These are phyloP conservation scores for Trichosporon faecale DNA, from an alignment of 1,284 basidiomycete genomes.

Conservation along the genomic window DNA sequence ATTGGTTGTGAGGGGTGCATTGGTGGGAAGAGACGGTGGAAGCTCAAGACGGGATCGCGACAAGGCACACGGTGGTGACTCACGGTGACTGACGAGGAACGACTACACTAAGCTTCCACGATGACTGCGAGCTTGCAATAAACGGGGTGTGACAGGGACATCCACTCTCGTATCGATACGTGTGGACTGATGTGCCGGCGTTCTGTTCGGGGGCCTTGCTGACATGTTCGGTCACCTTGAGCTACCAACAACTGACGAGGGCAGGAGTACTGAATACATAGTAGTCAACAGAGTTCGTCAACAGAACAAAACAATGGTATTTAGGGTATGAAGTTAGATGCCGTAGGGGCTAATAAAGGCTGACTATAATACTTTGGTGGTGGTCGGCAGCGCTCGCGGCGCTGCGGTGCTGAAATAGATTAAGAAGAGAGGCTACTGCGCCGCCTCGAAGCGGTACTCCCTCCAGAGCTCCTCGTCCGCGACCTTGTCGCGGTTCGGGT, in stretches of 20 bases:
- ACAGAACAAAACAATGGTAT: not conserved
- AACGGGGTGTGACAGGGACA: not conserved
- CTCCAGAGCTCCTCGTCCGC: not conserved
- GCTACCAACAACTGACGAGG: no score
- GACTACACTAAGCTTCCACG: not conserved
- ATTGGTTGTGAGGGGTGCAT: no score
- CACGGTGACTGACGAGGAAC: slow-evolving; percentile 1
- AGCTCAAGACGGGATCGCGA: not conserved
- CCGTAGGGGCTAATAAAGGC: not conserved
- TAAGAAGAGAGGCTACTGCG: not conserved
- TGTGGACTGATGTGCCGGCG: no score
- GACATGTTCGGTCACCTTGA: no score
- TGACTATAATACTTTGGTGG: not conserved
- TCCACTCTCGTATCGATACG: not conserved
- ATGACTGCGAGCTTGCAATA: not conserved
- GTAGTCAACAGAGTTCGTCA: not conserved
- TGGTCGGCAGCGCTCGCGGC: not conserved
- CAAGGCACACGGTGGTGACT: not conserved
- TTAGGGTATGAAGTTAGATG: not conserved
- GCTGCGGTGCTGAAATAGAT: no score
- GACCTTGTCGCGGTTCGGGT: not conserved
- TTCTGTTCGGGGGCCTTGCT: no score
- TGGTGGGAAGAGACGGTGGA: not conserved
- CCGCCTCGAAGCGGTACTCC: not conserved
- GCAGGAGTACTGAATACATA: not conserved